Evolutionary conservation across 2,329 filamentous ascomycete genomes (phyloP).

Genomic region (Clathrospora elynae): DNA sequence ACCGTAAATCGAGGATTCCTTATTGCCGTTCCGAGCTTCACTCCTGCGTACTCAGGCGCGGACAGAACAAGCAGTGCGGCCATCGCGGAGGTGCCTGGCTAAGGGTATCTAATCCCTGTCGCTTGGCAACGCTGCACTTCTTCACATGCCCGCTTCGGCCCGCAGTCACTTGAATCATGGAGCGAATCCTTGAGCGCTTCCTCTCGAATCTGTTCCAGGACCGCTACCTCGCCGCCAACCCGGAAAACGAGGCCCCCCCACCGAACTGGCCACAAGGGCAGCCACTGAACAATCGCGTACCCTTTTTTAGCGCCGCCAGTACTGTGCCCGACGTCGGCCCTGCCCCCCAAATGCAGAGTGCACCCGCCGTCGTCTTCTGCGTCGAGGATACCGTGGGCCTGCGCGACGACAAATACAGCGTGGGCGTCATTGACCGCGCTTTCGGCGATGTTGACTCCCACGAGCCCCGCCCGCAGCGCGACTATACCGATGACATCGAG

Average conservation of each 20-base stretch:
- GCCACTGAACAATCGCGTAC: slow-evolving; percentile 22
- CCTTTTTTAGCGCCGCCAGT: slow-evolving; percentile 31
- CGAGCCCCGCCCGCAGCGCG: slow-evolving; percentile 50
- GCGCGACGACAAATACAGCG: slow-evolving; percentile 45
- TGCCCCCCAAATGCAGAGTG: slow-evolving; percentile 16
- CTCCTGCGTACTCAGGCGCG: too few species aligned
- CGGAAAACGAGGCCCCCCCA: slow-evolving; percentile 19
- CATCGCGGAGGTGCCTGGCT: too few species aligned
- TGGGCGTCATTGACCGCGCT: slow-evolving; percentile 54
- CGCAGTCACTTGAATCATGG: slow-evolving; percentile 18
- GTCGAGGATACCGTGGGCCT: slow-evolving; percentile 52
- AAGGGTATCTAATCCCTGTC: too few species aligned
- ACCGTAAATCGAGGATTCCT: background rate
- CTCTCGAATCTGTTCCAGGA: slow-evolving; percentile 31
- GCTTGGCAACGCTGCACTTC: too few species aligned
- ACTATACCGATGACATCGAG: slow-evolving; percentile 47
- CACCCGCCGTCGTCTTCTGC: slow-evolving; percentile 41
- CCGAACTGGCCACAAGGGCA: slow-evolving; percentile 15
- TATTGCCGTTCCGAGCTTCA: background rate
- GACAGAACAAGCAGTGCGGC: too few species aligned
- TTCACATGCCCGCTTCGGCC: slow-evolving; percentile 22
- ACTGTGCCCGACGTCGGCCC: slow-evolving; percentile 1
- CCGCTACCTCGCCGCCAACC: slow-evolving; percentile 26
- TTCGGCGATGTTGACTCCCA: slow-evolving; percentile 54
- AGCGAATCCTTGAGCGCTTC: slow-evolving; percentile 28